Conservation (phyloP, 139 green algal genomes). For the Haematococcus sp. region DNA sequence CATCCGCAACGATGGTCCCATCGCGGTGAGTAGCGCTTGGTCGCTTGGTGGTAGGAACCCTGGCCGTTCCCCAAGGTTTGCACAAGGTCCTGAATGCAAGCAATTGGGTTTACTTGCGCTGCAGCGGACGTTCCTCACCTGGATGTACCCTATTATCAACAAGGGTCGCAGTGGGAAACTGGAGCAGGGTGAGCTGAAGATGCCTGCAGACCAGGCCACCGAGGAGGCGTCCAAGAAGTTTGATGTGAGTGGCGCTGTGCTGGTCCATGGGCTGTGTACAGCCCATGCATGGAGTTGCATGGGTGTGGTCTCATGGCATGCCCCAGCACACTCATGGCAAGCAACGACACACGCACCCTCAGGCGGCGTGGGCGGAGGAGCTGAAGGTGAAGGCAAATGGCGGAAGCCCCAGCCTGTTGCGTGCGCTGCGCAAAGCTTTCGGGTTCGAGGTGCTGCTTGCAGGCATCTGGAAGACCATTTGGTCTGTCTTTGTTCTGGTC, state of each 20-base stretch:
- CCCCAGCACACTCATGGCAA: neutral
- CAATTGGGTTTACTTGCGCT: neutral
- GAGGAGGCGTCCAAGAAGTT: conserved; percentile 38
- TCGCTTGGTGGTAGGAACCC: too few species aligned
- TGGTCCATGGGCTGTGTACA: too few species aligned
- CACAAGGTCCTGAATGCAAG: too few species aligned
- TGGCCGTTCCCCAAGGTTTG: too few species aligned
- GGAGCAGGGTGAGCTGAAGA: conserved; percentile 42
- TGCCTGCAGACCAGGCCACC: conserved; percentile 41
- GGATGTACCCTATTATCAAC: conserved; percentile 33
- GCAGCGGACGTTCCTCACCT: conserved; percentile 20
- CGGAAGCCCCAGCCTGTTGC: conserved; percentile 43
- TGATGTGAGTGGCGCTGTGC: conserved; percentile 9
- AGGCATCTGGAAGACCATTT: conserved; percentile 41
- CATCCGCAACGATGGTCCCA: conserved; percentile 21
- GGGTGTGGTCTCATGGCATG: neutral
- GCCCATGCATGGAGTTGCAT: too few species aligned
- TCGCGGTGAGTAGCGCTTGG: conserved; percentile 9
- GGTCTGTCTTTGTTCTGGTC: conserved; percentile 40
- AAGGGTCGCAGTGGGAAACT: conserved; percentile 32
- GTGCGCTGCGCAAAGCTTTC: conserved; percentile 33
- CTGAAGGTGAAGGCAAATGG: conserved; percentile 22
- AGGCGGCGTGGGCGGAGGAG: conserved; percentile 32
- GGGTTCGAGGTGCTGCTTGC: conserved; percentile 33
- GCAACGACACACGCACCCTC: neutral